Evolutionary conservation across 805 yeast species (phyloP), one percentile per base, ranked within the genome.

Genomic region (Metschnikowia koreensis): DNA sequence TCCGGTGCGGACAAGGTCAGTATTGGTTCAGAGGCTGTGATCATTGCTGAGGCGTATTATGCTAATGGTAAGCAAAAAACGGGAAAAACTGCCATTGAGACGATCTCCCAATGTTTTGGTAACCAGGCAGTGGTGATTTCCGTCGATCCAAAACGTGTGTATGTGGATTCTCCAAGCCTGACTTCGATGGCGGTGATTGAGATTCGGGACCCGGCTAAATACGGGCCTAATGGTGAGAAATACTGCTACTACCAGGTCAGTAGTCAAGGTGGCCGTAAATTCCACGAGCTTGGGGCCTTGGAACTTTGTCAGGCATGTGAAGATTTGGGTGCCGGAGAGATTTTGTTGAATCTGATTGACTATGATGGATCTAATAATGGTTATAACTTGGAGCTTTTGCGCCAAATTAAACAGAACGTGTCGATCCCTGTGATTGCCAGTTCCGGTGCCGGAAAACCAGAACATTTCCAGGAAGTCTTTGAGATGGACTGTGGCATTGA

Each of bases 1-100:
- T 89, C 98, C 0, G 99, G 99, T 55, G 99, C 99, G 13, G 99
- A 94, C 70, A 94, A 94, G 66, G 96, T 94, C 6, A 89, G 97
- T 43, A 94, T 94, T 64, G 99, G 99, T n/a, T 82, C 96, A 8
- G 99, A 94, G 71, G 96, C 99, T 0, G 99, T 94, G 1, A 68
- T 71, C 46, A 96, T 96, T 33, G 98, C 98, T 4, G 97, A 91
- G 66, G 74, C 81, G 38, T 94, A 75, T 68, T 88, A 87, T 68
- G 79, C 75, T 0, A 74, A 75, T 44, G 86, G 85, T 40, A 69
- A 73, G 27, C 68, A 65, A 34, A 83, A 86, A 43, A 78, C 81
- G 42, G 99, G 99, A 0, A 77, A 73, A 1, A 79, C 96, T 0
- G 97, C 99, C 26, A 93, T 94, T 59, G 99, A 94, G 70, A 86